phyloP scores from a whole-genome alignment of 192 early-diverging fungal genomes.

The Physocladia obscura region DNA sequence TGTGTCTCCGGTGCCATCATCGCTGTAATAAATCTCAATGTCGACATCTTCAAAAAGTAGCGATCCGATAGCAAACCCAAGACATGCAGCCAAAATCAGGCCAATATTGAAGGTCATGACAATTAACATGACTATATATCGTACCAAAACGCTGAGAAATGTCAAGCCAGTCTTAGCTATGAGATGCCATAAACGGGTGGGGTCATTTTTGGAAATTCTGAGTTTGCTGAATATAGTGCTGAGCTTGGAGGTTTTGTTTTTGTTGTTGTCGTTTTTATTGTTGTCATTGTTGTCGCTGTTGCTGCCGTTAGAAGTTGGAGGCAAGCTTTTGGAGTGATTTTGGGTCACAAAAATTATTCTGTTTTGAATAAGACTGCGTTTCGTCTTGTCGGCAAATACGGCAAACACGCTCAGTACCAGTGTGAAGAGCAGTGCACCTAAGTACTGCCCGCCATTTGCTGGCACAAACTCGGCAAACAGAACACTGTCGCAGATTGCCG shows the following conservation, averaged over 20 bases:
- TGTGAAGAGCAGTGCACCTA: constrained; percentile 26
- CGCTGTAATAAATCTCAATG: too few relatives aligned
- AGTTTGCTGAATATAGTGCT: background rate
- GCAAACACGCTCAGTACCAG: background rate
- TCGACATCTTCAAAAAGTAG: background rate
- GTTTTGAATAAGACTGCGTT: background rate
- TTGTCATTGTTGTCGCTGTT: background rate
- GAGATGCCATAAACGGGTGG: background rate
- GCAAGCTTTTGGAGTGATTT: background rate
- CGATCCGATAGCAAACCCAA: background rate
- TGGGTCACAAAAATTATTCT: background rate
- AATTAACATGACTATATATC: constrained; percentile 4
- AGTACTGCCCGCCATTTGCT: constrained; percentile 29
- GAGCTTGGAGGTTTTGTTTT: background rate
- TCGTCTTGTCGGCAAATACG: background rate
- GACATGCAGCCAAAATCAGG: constrained; percentile 4
- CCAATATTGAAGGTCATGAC: constrained; percentile 12
- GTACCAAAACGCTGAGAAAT: background rate
- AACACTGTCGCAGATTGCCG: background rate
- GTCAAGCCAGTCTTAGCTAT: background rate
- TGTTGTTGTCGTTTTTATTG: too few relatives aligned
- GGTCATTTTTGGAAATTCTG: background rate
- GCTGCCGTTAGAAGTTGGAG: background rate
- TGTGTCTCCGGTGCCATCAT: too few relatives aligned
- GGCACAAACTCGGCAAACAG: background rate